These are phyloP conservation scores for Syzygium oleosum DNA, from an alignment of 345 rosid genomes.

Conservation along the genomic window DNA sequence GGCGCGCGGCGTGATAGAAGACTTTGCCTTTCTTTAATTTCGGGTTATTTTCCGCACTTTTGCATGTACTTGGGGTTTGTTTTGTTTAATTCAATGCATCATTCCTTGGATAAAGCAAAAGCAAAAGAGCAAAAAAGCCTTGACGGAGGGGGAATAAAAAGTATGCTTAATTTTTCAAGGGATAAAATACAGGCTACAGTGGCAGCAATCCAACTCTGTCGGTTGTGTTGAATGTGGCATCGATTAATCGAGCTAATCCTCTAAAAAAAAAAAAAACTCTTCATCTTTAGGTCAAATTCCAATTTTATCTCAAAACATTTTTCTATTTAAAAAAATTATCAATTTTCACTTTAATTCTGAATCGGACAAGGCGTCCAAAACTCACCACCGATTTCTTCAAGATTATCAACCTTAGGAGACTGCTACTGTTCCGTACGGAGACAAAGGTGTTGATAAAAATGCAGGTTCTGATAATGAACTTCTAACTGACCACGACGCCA, in stretches of 20 bases:
- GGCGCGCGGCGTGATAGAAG: neutral
- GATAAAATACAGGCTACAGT: neutral
- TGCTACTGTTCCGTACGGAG: neutral
- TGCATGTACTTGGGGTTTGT: neutral
- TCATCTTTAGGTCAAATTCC: neutral
- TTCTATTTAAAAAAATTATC: neutral
- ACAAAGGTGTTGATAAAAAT: neutral
- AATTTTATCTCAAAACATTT: neutral
- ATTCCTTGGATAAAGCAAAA: neutral
- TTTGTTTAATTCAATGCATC: neutral
- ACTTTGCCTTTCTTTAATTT: neutral
- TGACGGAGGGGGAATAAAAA: neutral
- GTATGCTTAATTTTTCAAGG: neutral
- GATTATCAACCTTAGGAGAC: neutral
- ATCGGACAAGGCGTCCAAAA: neutral
- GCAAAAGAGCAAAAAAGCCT: neutral
- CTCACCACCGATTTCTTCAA: neutral
- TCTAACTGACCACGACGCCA: too few species aligned
- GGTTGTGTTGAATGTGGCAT: neutral
- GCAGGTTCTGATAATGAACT: accelerated
- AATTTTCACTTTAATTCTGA: neutral
- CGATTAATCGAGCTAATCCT: neutral
- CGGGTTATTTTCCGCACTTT: neutral
- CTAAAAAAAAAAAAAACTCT: neutral
- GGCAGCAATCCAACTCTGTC: neutral